phyloP scores from a whole-genome alignment of 2,329 filamentous ascomycete species.

The Hypomyces perniciosus region DNA sequence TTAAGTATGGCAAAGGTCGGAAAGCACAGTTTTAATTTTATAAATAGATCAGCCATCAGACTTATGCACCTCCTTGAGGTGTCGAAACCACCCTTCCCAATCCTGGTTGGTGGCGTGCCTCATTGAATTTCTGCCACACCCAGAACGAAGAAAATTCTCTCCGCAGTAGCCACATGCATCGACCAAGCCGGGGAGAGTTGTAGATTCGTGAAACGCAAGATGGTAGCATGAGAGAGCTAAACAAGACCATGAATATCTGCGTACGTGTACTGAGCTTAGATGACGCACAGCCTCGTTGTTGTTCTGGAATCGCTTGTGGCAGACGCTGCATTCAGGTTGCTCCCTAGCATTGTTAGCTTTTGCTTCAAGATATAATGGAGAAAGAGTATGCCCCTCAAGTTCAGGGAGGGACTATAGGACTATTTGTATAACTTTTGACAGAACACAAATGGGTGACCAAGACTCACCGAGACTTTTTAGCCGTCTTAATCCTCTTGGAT shows the following conservation, averaged over 20 bases:
- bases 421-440: too few relatives aligned
- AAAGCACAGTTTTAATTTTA: too few relatives aligned
- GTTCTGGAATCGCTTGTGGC: constrained; percentile 95
- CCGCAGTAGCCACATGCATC: constrained; percentile 96
- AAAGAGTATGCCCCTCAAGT: too few relatives aligned
- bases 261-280: constrained; percentile 88
- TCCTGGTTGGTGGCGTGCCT: constrained; percentile 66
- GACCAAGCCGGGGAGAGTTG: constrained; percentile 55
- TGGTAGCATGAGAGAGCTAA: constrained; percentile 73
- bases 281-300: constrained; percentile 97
- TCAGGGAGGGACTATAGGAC: too few relatives aligned
- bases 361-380: too few relatives aligned
- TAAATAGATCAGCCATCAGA: too few relatives aligned
- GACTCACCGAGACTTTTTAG: constrained; percentile 71
- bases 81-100: constrained; percentile 80
- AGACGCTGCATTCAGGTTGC: constrained; percentile 90
- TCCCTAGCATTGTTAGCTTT: constrained; percentile 81
- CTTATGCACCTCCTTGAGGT: constrained; percentile 88
- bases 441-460: too few relatives aligned
- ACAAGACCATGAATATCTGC: constrained; percentile 94
- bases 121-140: constrained; percentile 34
- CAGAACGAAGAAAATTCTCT: constrained; percentile 67
- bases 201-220: constrained; percentile 84
- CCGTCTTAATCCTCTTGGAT: constrained; percentile 83
- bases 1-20: too few relatives aligned